These are phyloP conservation scores for Aureobasidium sp. DNA, from an alignment of 2,329 filamentous ascomycete genomes.

Conservation along the genomic window DNA sequence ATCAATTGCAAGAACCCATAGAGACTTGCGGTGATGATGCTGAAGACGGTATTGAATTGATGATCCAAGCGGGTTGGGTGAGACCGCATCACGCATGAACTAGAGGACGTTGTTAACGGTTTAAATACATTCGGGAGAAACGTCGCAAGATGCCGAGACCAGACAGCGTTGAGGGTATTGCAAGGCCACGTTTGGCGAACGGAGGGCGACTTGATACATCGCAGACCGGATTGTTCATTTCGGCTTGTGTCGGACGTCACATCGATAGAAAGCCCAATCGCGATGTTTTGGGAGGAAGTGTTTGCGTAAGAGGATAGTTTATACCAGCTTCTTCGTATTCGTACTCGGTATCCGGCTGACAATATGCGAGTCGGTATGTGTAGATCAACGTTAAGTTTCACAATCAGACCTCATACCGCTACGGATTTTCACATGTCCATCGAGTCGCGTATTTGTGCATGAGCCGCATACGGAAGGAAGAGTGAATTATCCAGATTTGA, in stretches of 20 bases:
- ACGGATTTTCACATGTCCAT: background rate
- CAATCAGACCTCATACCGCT: background rate
- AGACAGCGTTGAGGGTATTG: background rate
- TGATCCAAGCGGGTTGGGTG: background rate
- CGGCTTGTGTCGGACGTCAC: background rate
- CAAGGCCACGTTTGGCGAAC: background rate
- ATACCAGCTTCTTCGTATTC: background rate
- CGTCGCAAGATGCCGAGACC: background rate
- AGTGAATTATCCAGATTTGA: too few species aligned
- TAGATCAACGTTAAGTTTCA: background rate
- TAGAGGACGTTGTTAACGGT: conserved; percentile 15
- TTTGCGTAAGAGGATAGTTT: too few species aligned
- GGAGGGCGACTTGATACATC: background rate
- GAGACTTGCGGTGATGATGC: background rate
- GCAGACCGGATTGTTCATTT: background rate
- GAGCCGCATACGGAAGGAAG: background rate
- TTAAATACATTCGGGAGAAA: background rate
- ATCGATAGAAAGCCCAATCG: too few species aligned
- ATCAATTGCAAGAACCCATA: too few species aligned
- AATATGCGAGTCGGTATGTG: background rate
- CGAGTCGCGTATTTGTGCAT: too few species aligned
- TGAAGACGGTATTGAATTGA: background rate
- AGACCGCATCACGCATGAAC: background rate
- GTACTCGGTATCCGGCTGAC: background rate
- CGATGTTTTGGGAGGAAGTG: background rate